phyloP scores from a whole-genome alignment of 2,329 filamentous ascomycete genomes.

The Colletotrichum camelliae region DNA sequence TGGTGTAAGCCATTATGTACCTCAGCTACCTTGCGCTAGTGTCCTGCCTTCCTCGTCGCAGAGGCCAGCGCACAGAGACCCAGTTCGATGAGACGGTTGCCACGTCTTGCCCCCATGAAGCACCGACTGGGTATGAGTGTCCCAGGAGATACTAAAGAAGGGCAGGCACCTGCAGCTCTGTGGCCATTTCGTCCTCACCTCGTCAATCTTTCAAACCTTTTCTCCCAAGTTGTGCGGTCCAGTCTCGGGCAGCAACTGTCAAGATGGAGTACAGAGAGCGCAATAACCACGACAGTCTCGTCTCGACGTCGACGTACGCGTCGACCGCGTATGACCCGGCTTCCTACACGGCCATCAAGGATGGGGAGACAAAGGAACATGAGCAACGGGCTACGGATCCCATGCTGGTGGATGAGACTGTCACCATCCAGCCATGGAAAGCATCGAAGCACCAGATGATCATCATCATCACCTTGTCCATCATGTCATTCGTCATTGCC shows the following conservation, averaged over 20 bases:
- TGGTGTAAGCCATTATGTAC: constrained; percentile 12
- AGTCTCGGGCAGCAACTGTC: constrained; percentile 8
- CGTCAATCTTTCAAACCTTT: neutral
- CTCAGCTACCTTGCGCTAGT: constrained; percentile 1
- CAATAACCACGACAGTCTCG: constrained; percentile 1
- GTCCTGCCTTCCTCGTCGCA: neutral
- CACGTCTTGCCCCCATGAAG: neutral
- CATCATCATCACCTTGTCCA: constrained; percentile 19
- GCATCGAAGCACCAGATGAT: constrained; percentile 19
- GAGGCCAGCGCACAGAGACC: constrained; percentile 17
- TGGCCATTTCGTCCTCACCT: neutral
- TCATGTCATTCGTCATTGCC: constrained; percentile 21
- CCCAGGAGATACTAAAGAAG: constrained; percentile 18
- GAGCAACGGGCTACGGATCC: constrained; percentile 11
- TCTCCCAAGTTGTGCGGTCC: neutral
- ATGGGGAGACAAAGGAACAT: constrained; percentile 5
- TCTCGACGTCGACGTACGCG: constrained; percentile 9
- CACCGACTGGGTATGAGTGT: neutral
- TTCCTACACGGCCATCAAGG: constrained; percentile 18
- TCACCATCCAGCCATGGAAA: constrained; percentile 11
- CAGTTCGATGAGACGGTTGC: neutral
- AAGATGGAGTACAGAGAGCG: constrained; percentile 15
- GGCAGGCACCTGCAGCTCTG: constrained; percentile 1
- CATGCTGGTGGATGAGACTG: constrained; percentile 15
- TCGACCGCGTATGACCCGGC: constrained; percentile 18